Conservation (phyloP, 352 stramenopile genomes). For the Phytophthora hibernalis region DNA sequence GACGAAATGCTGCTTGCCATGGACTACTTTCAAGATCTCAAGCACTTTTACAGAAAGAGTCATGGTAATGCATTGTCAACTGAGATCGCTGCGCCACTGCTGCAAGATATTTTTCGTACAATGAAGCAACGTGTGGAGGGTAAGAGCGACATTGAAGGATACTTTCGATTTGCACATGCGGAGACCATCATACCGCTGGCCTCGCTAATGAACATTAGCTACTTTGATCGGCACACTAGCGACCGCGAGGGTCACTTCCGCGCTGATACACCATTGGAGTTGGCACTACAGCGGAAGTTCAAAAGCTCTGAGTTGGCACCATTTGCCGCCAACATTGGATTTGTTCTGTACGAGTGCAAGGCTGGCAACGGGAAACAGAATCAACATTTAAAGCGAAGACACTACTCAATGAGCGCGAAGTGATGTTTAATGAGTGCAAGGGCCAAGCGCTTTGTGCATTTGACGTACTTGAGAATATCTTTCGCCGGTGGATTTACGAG, state of each 20-base stretch:
- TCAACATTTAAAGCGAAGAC: slow-evolving; percentile 56
- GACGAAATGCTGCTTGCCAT: slow-evolving; percentile 73
- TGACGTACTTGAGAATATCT: slow-evolving; percentile 60
- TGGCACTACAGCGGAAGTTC: slow-evolving; percentile 62
- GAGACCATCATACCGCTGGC: slow-evolving; percentile 84
- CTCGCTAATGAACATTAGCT: slow-evolving; percentile 76
- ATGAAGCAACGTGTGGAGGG: slow-evolving; percentile 58
- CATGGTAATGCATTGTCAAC: slow-evolving; percentile 74
- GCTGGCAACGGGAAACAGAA: not conserved
- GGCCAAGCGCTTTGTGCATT: slow-evolving; percentile 58
- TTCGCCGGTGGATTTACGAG: slow-evolving; percentile 71
- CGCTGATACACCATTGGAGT: slow-evolving; percentile 56
- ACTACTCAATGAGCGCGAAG: slow-evolving; percentile 71
- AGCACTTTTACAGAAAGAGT: slow-evolving; percentile 89
- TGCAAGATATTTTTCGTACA: slow-evolving; percentile 67
- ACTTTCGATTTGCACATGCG: slow-evolving; percentile 88
- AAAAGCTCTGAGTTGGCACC: slow-evolving; percentile 63
- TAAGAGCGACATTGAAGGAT: slow-evolving; percentile 49
- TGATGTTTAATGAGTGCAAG: slow-evolving; percentile 62
- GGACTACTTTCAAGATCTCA: slow-evolving; percentile 89
- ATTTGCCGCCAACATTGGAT: slow-evolving; percentile 85
- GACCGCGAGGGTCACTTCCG: slow-evolving; percentile 69
- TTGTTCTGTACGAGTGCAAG: slow-evolving; percentile 78
- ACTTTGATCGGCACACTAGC: slow-evolving; percentile 68
- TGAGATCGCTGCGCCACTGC: slow-evolving; percentile 75